Base-by-base conservation (phyloP, 805 yeast species). In the Hanseniaspora clermontiae region DNA sequence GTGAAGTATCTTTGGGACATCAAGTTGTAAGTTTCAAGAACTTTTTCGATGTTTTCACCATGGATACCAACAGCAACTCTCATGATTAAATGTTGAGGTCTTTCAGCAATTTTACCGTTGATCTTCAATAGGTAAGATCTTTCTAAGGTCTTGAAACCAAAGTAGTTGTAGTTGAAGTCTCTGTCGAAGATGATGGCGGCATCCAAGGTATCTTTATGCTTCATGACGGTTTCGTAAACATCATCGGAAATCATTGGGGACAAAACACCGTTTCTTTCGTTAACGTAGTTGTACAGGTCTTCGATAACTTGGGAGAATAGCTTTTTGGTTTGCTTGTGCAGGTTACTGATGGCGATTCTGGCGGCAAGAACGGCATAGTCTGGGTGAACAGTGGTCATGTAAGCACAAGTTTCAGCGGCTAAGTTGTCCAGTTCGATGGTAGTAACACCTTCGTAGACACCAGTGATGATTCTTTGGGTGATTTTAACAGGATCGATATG, bases 341-440 rank as follows among this genome's bases (percentile, higher is more conserved):
- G 77, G 70, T 88, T 88, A 43, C 96, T 87, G 56, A 93, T 83
- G 20, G 97, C 97, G 59, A 91, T 84, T 74, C 98, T 83, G 38
- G 97, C 97, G 55, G 97, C 97, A 64, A 89, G 77, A 45, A 83
- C 81, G 31, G 97, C 96, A 65, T 91, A 90, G 72, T 93, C 97
- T n/a, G 97, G 97, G 70, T 91, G 97, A 60, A 87, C 80, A 12
- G 97, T 91, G 58, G 97, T 89, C 96, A 93, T 87, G 67, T 84
- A 86, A 45, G 97, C 97, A 58, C 96, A 95, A 39, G 96, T 89
- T 72, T 93, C 98, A 46, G 97, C 97, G 50, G 97, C 90, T 53
- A 84, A 70, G 64, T 82, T 81, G 63, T 82, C 89, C 59, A 85
- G 74, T 70, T 93, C 97, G 59, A 84, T 79, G 56, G 97, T 93